These are phyloP conservation scores for Gossypium gossypioides DNA, from an alignment of 441 rosid genomes.

Conservation along the genomic window DNA sequence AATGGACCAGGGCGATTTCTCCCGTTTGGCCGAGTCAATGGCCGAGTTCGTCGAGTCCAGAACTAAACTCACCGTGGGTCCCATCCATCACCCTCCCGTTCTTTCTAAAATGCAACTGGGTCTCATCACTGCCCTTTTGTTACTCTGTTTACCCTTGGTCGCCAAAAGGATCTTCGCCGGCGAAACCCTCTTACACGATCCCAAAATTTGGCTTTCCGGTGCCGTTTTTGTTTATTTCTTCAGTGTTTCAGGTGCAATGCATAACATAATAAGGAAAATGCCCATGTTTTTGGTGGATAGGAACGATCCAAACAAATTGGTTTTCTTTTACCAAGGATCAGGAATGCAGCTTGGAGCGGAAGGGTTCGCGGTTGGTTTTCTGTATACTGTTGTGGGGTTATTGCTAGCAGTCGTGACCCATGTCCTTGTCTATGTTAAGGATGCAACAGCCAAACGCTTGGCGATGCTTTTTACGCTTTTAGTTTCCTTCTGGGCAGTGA, in stretches of 20 bases:
- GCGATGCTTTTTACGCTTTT: slow-evolving; percentile 48
- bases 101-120: slow-evolving; percentile 45
- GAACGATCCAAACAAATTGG: slow-evolving; percentile 62
- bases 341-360: slow-evolving; percentile 96
- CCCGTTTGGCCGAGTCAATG: slow-evolving; percentile 84
- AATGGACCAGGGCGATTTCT: slow-evolving; percentile 70
- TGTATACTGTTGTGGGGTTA: slow-evolving; percentile 75
- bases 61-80: slow-evolving; percentile 56
- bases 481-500: slow-evolving; percentile 79
- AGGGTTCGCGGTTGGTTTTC: slow-evolving; percentile 77
- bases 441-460: slow-evolving; percentile 37
- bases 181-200: slow-evolving; percentile 59
- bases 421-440: slow-evolving; percentile 54
- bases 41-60: slow-evolving; percentile 56
- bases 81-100: slow-evolving; percentile 63
- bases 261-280: slow-evolving; percentile 79
- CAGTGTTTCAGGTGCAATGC: slow-evolving; percentile 89
- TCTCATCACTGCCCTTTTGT: slow-evolving; percentile 22
- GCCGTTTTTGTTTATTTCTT: slow-evolving; percentile 73
- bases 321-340: slow-evolving; percentile 85
- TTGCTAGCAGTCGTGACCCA: slow-evolving; percentile 64
- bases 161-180: slow-evolving; percentile 45
- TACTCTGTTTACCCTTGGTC: slow-evolving; percentile 44
- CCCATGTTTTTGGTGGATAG: slow-evolving; percentile 79
- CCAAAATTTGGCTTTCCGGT: slow-evolving; percentile 54